phyloP scores from a whole-genome alignment of 192 early-diverging fungal genomes.

The Podila clonocystis region DNA sequence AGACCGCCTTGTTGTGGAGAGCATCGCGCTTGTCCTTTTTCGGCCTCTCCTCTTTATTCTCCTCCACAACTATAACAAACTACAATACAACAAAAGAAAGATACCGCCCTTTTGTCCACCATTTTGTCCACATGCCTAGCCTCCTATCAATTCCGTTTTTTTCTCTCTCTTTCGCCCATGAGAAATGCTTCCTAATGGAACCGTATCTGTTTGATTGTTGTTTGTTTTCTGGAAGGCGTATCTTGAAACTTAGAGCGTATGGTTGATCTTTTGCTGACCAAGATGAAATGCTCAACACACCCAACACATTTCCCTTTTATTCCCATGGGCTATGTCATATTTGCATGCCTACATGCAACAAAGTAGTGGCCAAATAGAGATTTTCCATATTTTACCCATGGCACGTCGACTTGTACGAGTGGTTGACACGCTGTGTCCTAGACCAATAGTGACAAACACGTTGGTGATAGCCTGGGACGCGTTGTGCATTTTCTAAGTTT shows the following conservation, averaged over 20 bases:
- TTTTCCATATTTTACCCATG: neutral
- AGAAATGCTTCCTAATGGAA: too few relatives aligned
- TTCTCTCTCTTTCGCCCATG: too few relatives aligned
- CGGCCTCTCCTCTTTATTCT: neutral
- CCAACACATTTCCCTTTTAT: neutral
- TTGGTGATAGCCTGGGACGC: too few relatives aligned
- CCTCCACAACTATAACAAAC: neutral
- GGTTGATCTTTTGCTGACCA: slow-evolving; percentile 12
- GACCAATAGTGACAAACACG: too few relatives aligned
- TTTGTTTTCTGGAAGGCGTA: neutral
- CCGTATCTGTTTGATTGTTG: neutral
- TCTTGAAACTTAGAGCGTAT: neutral
- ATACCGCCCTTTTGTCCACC: neutral
- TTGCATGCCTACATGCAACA: neutral
- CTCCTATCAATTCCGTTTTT: too few relatives aligned
- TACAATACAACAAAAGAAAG: neutral
- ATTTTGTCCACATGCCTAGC: neutral
- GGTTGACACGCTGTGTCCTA: neutral
- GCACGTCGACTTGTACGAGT: neutral
- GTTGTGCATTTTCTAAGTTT: too few relatives aligned
- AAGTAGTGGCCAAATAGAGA: neutral
- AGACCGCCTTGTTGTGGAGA: too few relatives aligned
- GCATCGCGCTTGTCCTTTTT: too few relatives aligned
- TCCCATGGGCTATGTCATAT: neutral
- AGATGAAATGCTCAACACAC: slow-evolving; percentile 12